Conservation (phyloP, 179 eudicot species). For the Camellia oleifera region DNA sequence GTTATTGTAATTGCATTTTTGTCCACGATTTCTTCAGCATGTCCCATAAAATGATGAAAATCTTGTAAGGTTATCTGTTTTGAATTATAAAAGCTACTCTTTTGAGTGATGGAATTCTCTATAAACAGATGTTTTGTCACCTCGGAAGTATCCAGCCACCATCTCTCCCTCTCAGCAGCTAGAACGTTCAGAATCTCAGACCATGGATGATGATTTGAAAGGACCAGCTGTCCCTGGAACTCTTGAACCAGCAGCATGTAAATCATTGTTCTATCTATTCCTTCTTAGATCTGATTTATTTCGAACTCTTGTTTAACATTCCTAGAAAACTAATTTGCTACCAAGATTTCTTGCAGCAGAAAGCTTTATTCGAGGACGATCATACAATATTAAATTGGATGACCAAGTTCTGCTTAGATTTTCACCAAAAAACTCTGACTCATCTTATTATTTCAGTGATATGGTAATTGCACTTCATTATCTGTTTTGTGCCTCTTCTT, state of each 20-base stretch:
- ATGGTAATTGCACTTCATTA: constrained; percentile 67
- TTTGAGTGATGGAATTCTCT: constrained; percentile 14
- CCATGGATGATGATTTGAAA: constrained; percentile 51
- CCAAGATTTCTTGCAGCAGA: constrained; percentile 89
- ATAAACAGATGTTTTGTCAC: constrained; percentile 47
- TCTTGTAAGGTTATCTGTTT: not conserved
- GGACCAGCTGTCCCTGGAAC: constrained; percentile 40
- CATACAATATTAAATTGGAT: constrained; percentile 94
- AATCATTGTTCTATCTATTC: constrained; percentile 9
- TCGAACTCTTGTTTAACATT: not conserved
- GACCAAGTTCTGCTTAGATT: constrained; percentile 94
- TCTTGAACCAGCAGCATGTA: constrained; percentile 74
- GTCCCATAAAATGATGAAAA: not conserved
- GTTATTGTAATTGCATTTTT: not conserved
- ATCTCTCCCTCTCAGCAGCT: constrained; percentile 43
- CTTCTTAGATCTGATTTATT: not conserved
- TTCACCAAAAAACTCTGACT: constrained; percentile 91
- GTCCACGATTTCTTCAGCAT: not conserved
- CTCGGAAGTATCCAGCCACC: constrained; percentile 40
- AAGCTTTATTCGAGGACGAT: constrained; percentile 85
- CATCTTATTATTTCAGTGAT: constrained; percentile 90
- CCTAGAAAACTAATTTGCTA: constrained; percentile 35
- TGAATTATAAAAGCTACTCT: not conserved
- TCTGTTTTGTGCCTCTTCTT: constrained; percentile 31
- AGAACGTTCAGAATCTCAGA: constrained; percentile 36